A percentile compares a stretch with the other conserved stretches of the same genome.
phyloP scores from a whole-genome alignment of 352 stramenopile genomes.

The Phytophthora sp. region DNA sequence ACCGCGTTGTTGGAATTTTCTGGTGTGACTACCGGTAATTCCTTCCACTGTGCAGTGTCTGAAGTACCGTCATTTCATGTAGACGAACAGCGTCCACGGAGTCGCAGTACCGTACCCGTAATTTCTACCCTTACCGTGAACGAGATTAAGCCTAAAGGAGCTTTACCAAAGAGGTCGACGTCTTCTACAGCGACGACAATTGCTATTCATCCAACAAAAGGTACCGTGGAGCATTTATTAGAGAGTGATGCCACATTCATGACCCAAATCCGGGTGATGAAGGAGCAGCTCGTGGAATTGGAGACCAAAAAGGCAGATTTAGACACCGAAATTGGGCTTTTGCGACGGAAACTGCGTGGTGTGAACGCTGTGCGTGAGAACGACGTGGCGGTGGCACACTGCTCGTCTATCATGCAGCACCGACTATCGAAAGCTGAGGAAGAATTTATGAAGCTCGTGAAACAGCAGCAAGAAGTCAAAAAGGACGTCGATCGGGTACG shows the following conservation, averaged over 20 bases:
- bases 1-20: conserved; percentile 24
- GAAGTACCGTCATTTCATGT: background rate
- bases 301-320: conserved; percentile 53
- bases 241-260: conserved; percentile 72
- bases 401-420: conserved; percentile 77
- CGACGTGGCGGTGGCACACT: conserved; percentile 76
- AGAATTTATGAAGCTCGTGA: conserved; percentile 83
- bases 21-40: too few species aligned
- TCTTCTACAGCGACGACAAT: background rate
- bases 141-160: conserved; percentile 8
- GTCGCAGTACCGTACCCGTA: conserved; percentile 15
- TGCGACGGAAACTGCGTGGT: conserved; percentile 62
- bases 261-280: conserved; percentile 59
- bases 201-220: conserved; percentile 33
- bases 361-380: conserved; percentile 83
- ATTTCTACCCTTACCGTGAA: background rate
- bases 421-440: conserved; percentile 74
- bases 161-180: conserved; percentile 22
- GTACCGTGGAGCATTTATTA: conserved; percentile 67
- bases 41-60: too few species aligned
- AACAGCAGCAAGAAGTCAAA: conserved; percentile 63
- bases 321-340: conserved; percentile 51
- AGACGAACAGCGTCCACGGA: conserved; percentile 7
- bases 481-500: conserved; percentile 65
- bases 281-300: conserved; percentile 60